phyloP scores from a whole-genome alignment of 192 early-diverging fungal species.

The Podila minutissima region DNA sequence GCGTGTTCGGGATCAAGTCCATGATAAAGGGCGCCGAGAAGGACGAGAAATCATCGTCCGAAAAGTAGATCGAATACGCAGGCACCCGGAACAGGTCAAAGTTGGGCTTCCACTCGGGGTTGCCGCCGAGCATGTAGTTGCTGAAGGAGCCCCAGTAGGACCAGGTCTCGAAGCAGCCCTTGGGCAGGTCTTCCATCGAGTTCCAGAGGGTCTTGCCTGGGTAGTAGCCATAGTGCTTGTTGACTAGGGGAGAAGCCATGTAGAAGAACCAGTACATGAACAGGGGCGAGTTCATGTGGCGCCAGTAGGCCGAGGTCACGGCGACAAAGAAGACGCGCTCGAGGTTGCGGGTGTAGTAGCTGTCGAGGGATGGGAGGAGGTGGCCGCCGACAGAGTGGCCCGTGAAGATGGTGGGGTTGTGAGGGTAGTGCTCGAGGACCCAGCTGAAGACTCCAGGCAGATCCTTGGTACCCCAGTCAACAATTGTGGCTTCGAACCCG shows the following conservation, averaged over 20 bases:
- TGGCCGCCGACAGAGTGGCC: constrained; percentile 47
- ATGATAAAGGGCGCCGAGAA: constrained; percentile 33
- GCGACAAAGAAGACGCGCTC: constrained; percentile 38
- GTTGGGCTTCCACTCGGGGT: constrained; percentile 51
- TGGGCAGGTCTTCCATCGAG: constrained; percentile 47
- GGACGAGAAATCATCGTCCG: constrained; percentile 38
- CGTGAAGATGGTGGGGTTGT: constrained; percentile 34
- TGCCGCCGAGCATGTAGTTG: constrained; percentile 49
- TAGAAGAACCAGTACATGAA: constrained; percentile 52
- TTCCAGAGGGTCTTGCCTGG: constrained; percentile 46
- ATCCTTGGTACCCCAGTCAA: constrained; percentile 41
- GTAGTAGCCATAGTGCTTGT: constrained; percentile 30
- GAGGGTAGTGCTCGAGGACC: constrained; percentile 25
- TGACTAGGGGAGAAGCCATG: constrained; percentile 37
- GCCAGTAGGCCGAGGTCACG: constrained; percentile 46
- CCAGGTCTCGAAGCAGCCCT: constrained; percentile 44
- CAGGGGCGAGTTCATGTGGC: constrained; percentile 39
- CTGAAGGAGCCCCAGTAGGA: constrained; percentile 32
- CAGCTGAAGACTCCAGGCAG: constrained; percentile 45
- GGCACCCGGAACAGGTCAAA: constrained; percentile 43
- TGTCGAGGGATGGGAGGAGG: constrained; percentile 31
- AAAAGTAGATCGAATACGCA: constrained; percentile 43
- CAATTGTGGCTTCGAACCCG: constrained; percentile 45
- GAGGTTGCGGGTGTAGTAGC: constrained; percentile 46
- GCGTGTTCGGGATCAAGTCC: constrained; percentile 30